phyloP scores from a whole-genome alignment of 257 asterid species.

The Solanum lignicaule region DNA sequence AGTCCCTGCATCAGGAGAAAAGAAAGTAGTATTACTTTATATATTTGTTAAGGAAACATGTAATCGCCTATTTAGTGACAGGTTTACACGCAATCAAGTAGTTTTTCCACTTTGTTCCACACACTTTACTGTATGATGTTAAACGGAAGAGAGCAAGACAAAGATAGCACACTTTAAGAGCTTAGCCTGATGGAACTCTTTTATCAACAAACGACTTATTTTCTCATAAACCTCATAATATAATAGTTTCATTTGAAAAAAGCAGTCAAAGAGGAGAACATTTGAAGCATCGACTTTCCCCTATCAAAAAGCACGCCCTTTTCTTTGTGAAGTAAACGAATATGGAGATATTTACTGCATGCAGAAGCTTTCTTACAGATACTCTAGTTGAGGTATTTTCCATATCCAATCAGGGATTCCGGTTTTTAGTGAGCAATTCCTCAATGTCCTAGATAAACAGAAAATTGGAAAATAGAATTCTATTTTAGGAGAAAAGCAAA shows the following conservation, averaged over 20 bases:
- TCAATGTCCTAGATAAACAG: conserved; percentile 4
- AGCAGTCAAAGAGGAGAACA: not conserved
- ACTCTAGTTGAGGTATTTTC: not conserved
- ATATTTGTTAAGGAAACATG: not conserved
- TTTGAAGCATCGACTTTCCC: not conserved
- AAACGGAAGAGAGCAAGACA: not conserved
- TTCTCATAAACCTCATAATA: not conserved
- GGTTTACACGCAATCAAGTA: not conserved
- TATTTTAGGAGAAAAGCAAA: not conserved
- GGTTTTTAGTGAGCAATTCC: not conserved
- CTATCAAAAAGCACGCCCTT: not conserved
- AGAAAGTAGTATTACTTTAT: not conserved
- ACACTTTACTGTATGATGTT: not conserved
- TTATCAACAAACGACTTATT: not conserved
- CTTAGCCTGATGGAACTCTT: not conserved
- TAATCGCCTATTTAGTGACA: not conserved
- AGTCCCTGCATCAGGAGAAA: not conserved
- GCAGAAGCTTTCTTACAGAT: not conserved
- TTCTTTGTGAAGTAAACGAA: not conserved
- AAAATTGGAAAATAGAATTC: not conserved
- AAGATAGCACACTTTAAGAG: not conserved
- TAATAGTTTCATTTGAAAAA: not conserved
- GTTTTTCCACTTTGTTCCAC: not conserved
- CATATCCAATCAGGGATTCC: not conserved
- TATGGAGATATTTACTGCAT: not conserved